phyloP scores from a whole-genome alignment of 176 grass and related monocot species.

The Dactylis glomerata region DNA sequence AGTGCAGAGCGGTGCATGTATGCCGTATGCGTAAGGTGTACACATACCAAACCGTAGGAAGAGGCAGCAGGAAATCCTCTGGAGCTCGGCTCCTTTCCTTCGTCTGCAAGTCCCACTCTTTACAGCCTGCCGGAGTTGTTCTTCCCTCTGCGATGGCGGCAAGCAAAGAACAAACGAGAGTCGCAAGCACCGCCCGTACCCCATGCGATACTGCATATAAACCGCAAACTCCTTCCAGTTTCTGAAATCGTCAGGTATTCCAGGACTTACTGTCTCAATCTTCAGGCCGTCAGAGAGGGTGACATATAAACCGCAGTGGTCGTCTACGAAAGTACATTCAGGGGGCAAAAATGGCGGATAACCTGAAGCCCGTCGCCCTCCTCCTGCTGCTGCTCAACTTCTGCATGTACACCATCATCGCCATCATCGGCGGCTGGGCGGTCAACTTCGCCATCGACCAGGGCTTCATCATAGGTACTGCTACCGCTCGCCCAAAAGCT shows the following conservation, averaged over 20 bases:
- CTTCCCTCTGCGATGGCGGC: conserved; percentile 11
- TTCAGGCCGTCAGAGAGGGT: background rate
- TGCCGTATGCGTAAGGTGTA: background rate
- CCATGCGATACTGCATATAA: conserved; percentile 14
- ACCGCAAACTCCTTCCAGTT: background rate
- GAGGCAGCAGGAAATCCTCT: conserved; percentile 23
- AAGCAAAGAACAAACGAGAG: conserved; percentile 60
- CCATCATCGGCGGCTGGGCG: conserved; percentile 77
- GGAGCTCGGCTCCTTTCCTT: conserved; percentile 42
- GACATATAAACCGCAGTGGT: background rate
- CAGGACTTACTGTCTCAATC: background rate
- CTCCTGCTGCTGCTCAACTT: conserved; percentile 72
- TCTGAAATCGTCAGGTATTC: background rate
- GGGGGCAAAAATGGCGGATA: conserved; percentile 31
- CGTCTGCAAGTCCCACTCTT: conserved; percentile 10
- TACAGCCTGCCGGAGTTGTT: background rate
- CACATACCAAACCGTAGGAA: conserved; percentile 4
- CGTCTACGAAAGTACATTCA: background rate
- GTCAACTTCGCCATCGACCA: conserved; percentile 54
- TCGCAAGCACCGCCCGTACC: background rate
- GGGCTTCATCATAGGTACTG: conserved; percentile 84
- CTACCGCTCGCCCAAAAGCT: background rate
- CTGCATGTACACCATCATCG: conserved; percentile 73
- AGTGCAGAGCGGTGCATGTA: background rate
- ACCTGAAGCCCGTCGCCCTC: conserved; percentile 46